Base-by-base conservation (phyloP, 768 basidiomycete genomes). In the Coprinellus micaceus region DNA sequence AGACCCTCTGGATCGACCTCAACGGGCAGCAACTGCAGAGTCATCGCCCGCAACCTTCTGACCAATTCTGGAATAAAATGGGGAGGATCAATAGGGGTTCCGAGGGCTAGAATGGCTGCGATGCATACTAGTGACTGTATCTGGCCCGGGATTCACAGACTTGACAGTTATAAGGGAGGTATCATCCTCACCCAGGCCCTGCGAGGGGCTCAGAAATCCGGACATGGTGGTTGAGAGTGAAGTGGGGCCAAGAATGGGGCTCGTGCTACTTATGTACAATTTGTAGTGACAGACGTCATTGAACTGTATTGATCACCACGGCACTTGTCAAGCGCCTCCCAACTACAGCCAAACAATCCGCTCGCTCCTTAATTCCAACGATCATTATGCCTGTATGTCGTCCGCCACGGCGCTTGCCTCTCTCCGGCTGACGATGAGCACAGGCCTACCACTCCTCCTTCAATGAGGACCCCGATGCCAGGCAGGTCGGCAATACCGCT, bases 391-490 rank as follows among this genome's bases (percentile, higher is more conserved):
- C 83, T 39, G 83, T 83, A 65, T 72, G 83, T 76, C 19, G 36
- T 30, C 43, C n/a, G 33, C 26, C n/a, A 25, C 39, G 41, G 50
- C 30, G 40, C 36, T n/a, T 61, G 64, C 60, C 59, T 29, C 7
- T 52, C 12, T 41, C 33, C 61, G 25, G 63, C 39, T 25, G 25
- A 44, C 15, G 25, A 15, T 21, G 58, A 56, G 33, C 33, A 33
- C 13, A 98, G 97, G 96, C 96, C 21, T 99, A 99, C 69, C 96
- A 99, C 71, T 98, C 97, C 2, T 76, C 91, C 4, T 84, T 94
- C 70, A 97, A 97, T 73, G 92, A 94, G 59, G 83, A 85, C 41
- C 80, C 82, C 30, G 90, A 96, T 68, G 79, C 83, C 21, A 81
- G 89, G 57, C 86, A 86, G 67, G 86, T 94, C 52, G 97, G 97